These are phyloP conservation scores for Chaetomiaceae sp. DNA, from an alignment of 2,329 filamentous ascomycete species.

Conservation along the genomic window DNA sequence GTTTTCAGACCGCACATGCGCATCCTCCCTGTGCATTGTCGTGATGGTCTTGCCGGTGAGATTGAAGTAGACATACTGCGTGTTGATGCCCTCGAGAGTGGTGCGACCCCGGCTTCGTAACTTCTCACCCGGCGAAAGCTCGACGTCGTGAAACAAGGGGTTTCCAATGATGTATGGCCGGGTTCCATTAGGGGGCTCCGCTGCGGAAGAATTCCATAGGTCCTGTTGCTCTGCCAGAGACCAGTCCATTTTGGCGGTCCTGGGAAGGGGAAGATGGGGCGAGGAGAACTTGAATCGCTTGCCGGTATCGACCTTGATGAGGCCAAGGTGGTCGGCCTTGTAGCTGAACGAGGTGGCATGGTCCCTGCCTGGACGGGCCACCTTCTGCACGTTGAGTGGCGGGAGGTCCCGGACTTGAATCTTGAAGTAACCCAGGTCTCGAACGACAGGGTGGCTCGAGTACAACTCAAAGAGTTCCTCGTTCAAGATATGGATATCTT, in stretches of 20 bases:
- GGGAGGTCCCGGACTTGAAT: conserved; percentile 24
- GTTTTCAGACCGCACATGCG: conserved; percentile 27
- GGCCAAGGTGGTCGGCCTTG: conserved; percentile 18
- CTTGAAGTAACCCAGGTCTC: conserved; percentile 25
- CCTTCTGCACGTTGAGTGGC: conserved; percentile 17
- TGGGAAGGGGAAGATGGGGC: conserved; percentile 22
- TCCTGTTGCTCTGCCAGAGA: conserved; percentile 22
- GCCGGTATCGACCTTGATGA: conserved; percentile 26
- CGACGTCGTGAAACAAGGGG: conserved; percentile 25
- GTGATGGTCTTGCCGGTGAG: conserved; percentile 26
- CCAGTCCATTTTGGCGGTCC: conserved; percentile 20
- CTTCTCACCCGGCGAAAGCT: conserved; percentile 26
- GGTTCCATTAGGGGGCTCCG: conserved; percentile 22
- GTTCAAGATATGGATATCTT: conserved; percentile 24
- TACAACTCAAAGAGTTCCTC: conserved; percentile 25
- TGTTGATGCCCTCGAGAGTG: conserved; percentile 26
- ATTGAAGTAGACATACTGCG: conserved; percentile 28
- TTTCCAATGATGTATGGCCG: conserved; percentile 27
- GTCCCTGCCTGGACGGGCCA: conserved; percentile 20
- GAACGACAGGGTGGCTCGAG: conserved; percentile 24
- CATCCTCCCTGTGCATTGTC: conserved; percentile 27
- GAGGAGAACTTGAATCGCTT: conserved; percentile 19
- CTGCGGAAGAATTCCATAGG: conserved; percentile 25
- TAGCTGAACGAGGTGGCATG: conserved; percentile 26
- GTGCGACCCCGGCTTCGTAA: conserved; percentile 22